Base-by-base conservation (phyloP, 1,139 yeast genomes). In the Saccharomycopsis hybrid region DNA sequence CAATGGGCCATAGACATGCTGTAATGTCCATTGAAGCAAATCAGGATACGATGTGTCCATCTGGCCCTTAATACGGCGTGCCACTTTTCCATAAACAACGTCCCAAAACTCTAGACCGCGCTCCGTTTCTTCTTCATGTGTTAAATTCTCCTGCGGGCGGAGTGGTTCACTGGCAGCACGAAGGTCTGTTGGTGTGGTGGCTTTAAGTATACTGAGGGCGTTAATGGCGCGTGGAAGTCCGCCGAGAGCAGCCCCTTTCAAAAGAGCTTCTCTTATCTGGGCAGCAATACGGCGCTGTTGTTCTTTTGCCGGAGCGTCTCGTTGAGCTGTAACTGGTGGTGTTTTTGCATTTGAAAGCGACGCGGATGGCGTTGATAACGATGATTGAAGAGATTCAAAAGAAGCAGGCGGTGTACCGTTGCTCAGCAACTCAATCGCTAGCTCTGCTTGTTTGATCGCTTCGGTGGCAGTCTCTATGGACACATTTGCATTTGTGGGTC, bases 221-320 rank as follows among this genome's bases (percentile, higher is more conserved):
- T 89, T 89, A 63, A 89, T 89, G 1, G 90, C 77, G 58, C 82
- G 83, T 1, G 97, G 97, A 28, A 89, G 71, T 0, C 97, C 97
- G 13, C 82, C 78, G 46, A 89, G 68, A 0, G 95, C 95, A 1
- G 85, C 74, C 5, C 87, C 73, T 62, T 89, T 89, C 60, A 89
- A 68, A 4, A 89, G 67, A 8, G 89, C 82, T 60, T 89, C 97
- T 53, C 95, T 70, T 52, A 85, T 70, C 59, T 83, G 77, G 43
- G 73, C 70, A 0, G 90, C 80, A 7, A 82, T 64, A 37, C 47
- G 46, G 27, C 51, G 55, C 41, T 61, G 65, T 9, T 53, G 50
- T 25, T 56, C 52, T 13, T 57, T 59, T 38, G 54, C 51, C 1
- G 45, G 42, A 27, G 27, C 13, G 11, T 56, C 52, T 18, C 49